Evolutionary conservation across 1,139 yeast species (phyloP), one percentile per base, ranked within the genome.

Genomic region (Kurtzmaniella natalensis): DNA sequence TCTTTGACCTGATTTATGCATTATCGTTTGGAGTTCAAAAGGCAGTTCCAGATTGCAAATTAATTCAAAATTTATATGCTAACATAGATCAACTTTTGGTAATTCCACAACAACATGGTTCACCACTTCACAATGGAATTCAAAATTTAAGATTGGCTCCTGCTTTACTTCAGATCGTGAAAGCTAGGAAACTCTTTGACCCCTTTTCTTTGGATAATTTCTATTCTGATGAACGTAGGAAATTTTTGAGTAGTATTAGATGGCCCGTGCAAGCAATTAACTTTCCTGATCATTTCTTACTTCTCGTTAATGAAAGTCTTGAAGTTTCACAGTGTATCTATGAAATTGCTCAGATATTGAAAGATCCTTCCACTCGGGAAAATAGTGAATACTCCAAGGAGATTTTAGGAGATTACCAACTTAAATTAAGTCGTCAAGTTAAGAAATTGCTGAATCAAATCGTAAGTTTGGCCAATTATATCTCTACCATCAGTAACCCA

Each of bases 11-110:
- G 18, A 49, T 78, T 23, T 77, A 76, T 43, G 57, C 80, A 17
- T 55, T 81, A 24, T 66, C 75, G 30, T 78, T 70, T 57, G 88
- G 87, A 1, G 61, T 67, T 1, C 82, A 79, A 28, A 66, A 70
- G 21, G 37, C 42, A 18, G 37, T 59, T 7, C 42, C 46, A n/a
- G 37, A 44, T 16, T 39, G 39, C 8, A 45, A 45, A 5, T 42
- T 50, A 24, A 34, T 50, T n/a, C 39, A 38, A 8, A 39, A 47
- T 10, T 44, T 61, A 31, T 37, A 41, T 16, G 26, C 41, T 2
- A 42, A 53, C 29, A 20, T 51, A 16, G 33, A 32, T 11, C 28
- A 36, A 3, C 40, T 34, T 14, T 40, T 57, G n/a, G 16, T 16
- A 5, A 9, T 17, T 8, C 18, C 16, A 18, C 20, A 11, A 4